phyloP scores from a whole-genome alignment of 768 basidiomycete species.

The Chalciporus sphaerocephalus region DNA sequence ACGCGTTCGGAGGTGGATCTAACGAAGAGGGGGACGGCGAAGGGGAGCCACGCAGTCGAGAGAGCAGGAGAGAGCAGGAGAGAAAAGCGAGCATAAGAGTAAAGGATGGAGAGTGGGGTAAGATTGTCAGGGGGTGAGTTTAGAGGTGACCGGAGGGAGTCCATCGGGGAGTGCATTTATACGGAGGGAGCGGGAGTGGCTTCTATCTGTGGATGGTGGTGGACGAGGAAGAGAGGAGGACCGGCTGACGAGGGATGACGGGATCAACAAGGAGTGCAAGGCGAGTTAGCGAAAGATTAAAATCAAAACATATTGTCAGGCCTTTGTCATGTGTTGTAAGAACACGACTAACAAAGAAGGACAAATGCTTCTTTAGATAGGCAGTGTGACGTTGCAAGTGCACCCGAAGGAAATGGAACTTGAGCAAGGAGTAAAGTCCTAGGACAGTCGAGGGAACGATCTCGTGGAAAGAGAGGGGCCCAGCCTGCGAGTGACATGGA shows the following conservation, averaged over 20 bases:
- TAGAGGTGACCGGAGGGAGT: constrained; percentile 1
- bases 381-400: constrained; percentile 6
- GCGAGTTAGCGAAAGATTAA: constrained; percentile 27
- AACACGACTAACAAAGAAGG: constrained; percentile 28
- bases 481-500: constrained; percentile 15
- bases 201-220: constrained; percentile 21
- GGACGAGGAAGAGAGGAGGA: no score
- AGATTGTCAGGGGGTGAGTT: constrained; percentile 4
- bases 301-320: constrained; percentile 20
- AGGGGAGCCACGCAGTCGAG: constrained; percentile 3
- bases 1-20: constrained; percentile 2
- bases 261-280: constrained; percentile 13
- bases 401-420: constrained; percentile 7
- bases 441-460: constrained; percentile 12
- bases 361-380: constrained; percentile 10
- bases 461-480: constrained; percentile 11
- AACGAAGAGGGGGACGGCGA: constrained; percentile 1
- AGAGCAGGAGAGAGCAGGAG: constrained; percentile 7
- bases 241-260: constrained; percentile 16
- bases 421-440: constrained; percentile 15
- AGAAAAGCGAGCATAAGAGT: constrained; percentile 18
- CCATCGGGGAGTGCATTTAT: constrained; percentile 24
- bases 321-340: constrained; percentile 26
- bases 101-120: background rate
- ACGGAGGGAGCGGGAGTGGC: constrained; percentile 16